These are phyloP conservation scores for Kalmusia sp. DNA, from an alignment of 2,329 filamentous ascomycete genomes.

Conservation along the genomic window DNA sequence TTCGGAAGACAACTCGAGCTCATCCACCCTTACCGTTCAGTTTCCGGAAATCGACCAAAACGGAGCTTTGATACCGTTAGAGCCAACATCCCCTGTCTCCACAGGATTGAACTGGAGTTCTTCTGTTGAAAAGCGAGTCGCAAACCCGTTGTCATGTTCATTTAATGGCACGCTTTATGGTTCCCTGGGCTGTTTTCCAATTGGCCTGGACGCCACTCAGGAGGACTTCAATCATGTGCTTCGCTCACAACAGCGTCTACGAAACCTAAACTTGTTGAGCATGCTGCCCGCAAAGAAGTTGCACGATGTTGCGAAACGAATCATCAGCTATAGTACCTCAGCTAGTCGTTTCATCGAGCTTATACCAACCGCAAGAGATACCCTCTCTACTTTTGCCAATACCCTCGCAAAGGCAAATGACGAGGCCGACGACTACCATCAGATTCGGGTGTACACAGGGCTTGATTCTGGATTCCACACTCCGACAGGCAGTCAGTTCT, in stretches of 20 bases:
- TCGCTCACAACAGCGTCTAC: slow-evolving; percentile 38
- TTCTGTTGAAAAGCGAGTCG: slow-evolving; percentile 27
- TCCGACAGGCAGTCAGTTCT: slow-evolving; percentile 41
- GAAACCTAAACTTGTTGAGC: slow-evolving; percentile 38
- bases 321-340: slow-evolving; percentile 23
- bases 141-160: slow-evolving; percentile 43
- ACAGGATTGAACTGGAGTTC: slow-evolving; percentile 37
- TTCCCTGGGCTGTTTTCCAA: slow-evolving; percentile 44
- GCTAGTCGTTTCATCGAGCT: slow-evolving; percentile 24
- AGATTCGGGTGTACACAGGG: slow-evolving; percentile 39
- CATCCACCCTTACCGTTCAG: slow-evolving; percentile 40
- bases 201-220: slow-evolving; percentile 40
- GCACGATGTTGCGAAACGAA: slow-evolving; percentile 22
- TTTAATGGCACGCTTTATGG: slow-evolving; percentile 34
- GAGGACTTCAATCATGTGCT: slow-evolving; percentile 42
- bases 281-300: slow-evolving; percentile 32
- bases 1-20: slow-evolving; percentile 32
- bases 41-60: slow-evolving; percentile 42
- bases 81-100: slow-evolving; percentile 25
- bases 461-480: slow-evolving; percentile 49
- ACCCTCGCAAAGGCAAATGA: slow-evolving; percentile 29
- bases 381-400: slow-evolving; percentile 31
- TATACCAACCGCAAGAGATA: slow-evolving; percentile 29
- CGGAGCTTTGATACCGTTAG: slow-evolving; percentile 27
- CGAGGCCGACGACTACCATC: slow-evolving; percentile 36